Evolutionary conservation across 139 green algal species (phyloP).

Genomic region (Limnomonas spitsbergensis): DNA sequence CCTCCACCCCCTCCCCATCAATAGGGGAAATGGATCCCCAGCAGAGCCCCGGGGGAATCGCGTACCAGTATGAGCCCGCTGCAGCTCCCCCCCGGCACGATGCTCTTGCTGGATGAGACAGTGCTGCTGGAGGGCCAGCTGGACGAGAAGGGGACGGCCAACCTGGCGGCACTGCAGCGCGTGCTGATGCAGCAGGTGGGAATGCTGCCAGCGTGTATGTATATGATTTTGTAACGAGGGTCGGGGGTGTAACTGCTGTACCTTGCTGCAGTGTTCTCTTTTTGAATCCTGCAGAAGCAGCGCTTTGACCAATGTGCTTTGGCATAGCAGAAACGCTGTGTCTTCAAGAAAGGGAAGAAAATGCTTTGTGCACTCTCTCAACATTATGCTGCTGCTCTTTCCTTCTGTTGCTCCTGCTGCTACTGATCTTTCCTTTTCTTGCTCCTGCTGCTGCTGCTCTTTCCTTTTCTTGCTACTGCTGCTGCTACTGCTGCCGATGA

Average conservation of each 20-base stretch:
- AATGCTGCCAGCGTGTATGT: neutral
- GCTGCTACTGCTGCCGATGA: too few relatives aligned
- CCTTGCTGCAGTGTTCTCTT: neutral
- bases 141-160: slow-evolving; percentile 46
- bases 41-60: neutral
- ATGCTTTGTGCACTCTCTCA: too few relatives aligned
- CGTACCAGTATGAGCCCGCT: slow-evolving; percentile 28
- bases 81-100: slow-evolving; percentile 57
- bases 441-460: too few relatives aligned
- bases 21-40: neutral
- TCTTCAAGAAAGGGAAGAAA: too few relatives aligned
- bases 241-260: neutral
- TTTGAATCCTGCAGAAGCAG: too few relatives aligned
- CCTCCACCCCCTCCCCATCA: too few relatives aligned
- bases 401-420: too few relatives aligned
- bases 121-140: slow-evolving; percentile 57
- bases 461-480: too few relatives aligned
- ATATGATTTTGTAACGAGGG: neutral
- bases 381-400: too few relatives aligned
- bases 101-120: slow-evolving; percentile 74
- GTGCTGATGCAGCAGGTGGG: slow-evolving; percentile 35
- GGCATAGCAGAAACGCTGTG: too few relatives aligned
- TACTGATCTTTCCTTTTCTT: too few relatives aligned
- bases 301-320: too few relatives aligned
- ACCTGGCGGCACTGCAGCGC: slow-evolving; percentile 54